phyloP scores from a whole-genome alignment of 129 eudicot species.

The Artemisia argyi region DNA sequence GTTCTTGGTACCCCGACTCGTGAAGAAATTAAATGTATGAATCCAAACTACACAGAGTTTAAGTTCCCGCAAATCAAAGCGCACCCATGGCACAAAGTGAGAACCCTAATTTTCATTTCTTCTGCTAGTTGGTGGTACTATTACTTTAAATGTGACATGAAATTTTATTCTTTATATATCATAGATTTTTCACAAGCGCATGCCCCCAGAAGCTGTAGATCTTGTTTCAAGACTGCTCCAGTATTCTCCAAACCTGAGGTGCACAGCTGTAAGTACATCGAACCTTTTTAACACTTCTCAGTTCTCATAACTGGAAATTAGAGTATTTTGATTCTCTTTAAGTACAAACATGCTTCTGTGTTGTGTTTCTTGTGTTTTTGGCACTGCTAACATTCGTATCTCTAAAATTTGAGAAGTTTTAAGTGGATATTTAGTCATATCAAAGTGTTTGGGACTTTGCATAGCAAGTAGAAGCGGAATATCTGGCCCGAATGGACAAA shows the following conservation, averaged over 20 bases:
- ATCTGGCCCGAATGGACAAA: no score
- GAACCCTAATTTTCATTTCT: conserved; percentile 4
- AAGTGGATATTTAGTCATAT: not conserved
- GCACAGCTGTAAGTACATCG: conserved; percentile 62
- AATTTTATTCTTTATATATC: no score
- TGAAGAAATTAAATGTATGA: conserved; percentile 76
- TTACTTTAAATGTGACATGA: not conserved
- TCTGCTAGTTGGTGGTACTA: conserved; percentile 2
- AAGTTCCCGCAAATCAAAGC: conserved; percentile 65
- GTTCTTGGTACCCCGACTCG: conserved; percentile 81
- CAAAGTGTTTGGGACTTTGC: not conserved
- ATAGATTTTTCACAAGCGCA: conserved; percentile 72
- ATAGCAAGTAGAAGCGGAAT: no score
- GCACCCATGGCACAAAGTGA: conserved; percentile 79
- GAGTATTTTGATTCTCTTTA: not conserved
- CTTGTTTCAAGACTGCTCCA: conserved; percentile 70
- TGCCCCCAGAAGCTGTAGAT: conserved; percentile 74
- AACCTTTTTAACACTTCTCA: not conserved
- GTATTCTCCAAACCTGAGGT: conserved; percentile 62
- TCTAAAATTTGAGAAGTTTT: not conserved
- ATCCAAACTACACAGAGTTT: conserved; percentile 73
- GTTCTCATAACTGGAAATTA: not conserved
- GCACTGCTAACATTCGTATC: not conserved
- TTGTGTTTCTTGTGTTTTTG: not conserved
- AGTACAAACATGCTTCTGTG: not conserved